These are phyloP conservation scores for Ceratocystis smalleyi DNA, from an alignment of 2,329 filamentous ascomycete species.

Conservation along the genomic window DNA sequence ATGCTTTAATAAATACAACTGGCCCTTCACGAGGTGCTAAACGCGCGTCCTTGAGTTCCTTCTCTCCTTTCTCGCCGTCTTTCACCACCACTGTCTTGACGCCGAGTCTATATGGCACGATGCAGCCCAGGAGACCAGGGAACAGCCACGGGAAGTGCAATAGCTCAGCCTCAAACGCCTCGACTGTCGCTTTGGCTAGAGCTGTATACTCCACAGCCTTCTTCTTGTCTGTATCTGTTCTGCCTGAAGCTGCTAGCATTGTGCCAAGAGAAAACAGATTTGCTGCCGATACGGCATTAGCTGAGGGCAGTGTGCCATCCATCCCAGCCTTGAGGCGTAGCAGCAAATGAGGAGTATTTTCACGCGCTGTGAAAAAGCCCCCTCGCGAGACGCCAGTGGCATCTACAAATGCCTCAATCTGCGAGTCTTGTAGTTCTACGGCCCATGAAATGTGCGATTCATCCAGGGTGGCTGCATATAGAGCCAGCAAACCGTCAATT, in stretches of 20 bases:
- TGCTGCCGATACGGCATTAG: conserved; percentile 71
- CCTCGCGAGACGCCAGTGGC: conserved; percentile 27
- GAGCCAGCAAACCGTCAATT: conserved; percentile 63
- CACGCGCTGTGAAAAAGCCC: conserved; percentile 59
- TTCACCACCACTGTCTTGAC: conserved; percentile 28
- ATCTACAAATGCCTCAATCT: conserved; percentile 62
- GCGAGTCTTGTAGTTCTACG: conserved; percentile 50
- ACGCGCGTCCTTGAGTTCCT: conserved; percentile 6
- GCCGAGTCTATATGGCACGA: conserved; percentile 62
- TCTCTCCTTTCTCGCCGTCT: neutral
- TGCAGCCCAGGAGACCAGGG: conserved; percentile 57
- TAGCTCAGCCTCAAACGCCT: conserved; percentile 80
- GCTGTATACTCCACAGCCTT: conserved; percentile 33
- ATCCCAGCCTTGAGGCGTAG: conserved; percentile 89
- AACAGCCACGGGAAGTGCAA: conserved; percentile 89
- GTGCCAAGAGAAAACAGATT: conserved; percentile 72
- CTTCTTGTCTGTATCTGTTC: neutral
- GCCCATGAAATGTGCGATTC: conserved; percentile 65
- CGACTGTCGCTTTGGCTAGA: conserved; percentile 57
- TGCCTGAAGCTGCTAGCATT: conserved; percentile 46
- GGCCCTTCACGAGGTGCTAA: conserved; percentile 5
- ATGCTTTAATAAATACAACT: conserved; percentile 6
- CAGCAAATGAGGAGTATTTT: conserved; percentile 51
- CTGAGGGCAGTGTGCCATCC: conserved; percentile 78
- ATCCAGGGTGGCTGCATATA: conserved; percentile 72